These are phyloP conservation scores for Tricholoma flavovirens DNA, from an alignment of 768 basidiomycete genomes.

Conservation along the genomic window DNA sequence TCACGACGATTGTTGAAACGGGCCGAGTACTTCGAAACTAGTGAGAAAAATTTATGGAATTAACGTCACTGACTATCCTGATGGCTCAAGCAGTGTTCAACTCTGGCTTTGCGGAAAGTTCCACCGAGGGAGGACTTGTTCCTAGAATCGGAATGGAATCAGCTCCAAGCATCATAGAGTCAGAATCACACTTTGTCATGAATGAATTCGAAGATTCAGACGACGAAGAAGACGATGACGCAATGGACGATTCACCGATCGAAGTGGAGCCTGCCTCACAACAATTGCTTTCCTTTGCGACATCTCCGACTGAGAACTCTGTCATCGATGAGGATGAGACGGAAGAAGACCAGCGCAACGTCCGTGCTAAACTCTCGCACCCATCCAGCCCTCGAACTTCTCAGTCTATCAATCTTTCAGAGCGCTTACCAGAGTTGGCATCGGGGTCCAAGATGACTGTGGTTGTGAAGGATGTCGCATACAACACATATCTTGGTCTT, in stretches of 20 bases:
- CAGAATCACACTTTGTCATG: constrained; percentile 28
- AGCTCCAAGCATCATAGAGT: constrained; percentile 15
- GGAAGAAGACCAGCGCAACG: constrained; percentile 15
- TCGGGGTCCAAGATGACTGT: constrained; percentile 23
- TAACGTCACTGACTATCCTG: background rate
- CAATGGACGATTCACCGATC: constrained; percentile 7
- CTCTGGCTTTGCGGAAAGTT: constrained; percentile 63
- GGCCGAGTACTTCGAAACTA: constrained; percentile 75
- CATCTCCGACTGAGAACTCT: constrained; percentile 9
- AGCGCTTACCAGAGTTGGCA: background rate
- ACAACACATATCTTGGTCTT: constrained; percentile 38
- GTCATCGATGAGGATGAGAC: constrained; percentile 21
- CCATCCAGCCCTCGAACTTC: constrained; percentile 19
- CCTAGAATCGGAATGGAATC: constrained; percentile 16
- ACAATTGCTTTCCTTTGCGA: constrained; percentile 2
- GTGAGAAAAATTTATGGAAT: constrained; percentile 29
- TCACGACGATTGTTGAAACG: constrained; percentile 60
- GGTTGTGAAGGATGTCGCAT: constrained; percentile 47
- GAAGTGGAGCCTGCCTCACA: constrained; percentile 22
- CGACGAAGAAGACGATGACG: constrained; percentile 31
- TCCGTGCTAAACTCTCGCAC: constrained; percentile 17
- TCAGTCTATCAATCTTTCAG: background rate
- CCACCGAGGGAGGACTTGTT: constrained; percentile 21
- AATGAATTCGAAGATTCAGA: constrained; percentile 50
- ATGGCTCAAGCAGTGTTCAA: constrained; percentile 55